These are phyloP conservation scores for Aureobasidium sp. DNA, from an alignment of 2,329 filamentous ascomycete species.

Conservation along the genomic window DNA sequence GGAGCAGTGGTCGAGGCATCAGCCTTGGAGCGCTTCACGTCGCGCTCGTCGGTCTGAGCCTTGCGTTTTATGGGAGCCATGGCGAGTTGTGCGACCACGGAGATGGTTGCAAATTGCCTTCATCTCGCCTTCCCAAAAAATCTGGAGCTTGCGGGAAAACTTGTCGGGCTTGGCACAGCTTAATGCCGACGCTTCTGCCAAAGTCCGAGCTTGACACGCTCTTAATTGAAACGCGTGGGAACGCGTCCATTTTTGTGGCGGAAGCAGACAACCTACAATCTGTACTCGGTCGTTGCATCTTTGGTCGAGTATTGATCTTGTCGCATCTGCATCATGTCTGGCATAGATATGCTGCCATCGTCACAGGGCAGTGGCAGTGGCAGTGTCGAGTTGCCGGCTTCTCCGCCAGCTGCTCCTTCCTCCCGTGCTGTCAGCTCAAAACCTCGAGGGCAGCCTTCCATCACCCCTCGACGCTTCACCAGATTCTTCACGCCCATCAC, in stretches of 20 bases:
- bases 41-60: constrained; percentile 34
- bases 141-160: neutral
- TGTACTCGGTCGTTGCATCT: too few relatives aligned
- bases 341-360: constrained; percentile 15
- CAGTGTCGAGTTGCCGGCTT: constrained; percentile 31
- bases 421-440: constrained; percentile 29
- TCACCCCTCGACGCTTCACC: constrained; percentile 46
- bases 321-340: constrained; percentile 4
- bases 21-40: constrained; percentile 29
- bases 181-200: neutral
- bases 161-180: neutral
- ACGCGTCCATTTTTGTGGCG: neutral
- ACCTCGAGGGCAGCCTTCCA: constrained; percentile 41
- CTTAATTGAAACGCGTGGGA: neutral
- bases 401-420: constrained; percentile 29
- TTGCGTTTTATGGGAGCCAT: constrained; percentile 44
- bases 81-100: constrained; percentile 3
- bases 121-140: neutral
- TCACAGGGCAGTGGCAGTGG: constrained; percentile 31
- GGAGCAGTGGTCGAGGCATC: constrained; percentile 19
- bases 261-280: too few relatives aligned
- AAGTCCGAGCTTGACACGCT: neutral
- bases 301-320: neutral
- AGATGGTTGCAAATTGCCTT: neutral
- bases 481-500: constrained; percentile 43